Evolutionary conservation across 306 rosid genomes (phyloP), one percentile per base, ranked within the genome.

Genomic region (Biancaea sappan): DNA sequence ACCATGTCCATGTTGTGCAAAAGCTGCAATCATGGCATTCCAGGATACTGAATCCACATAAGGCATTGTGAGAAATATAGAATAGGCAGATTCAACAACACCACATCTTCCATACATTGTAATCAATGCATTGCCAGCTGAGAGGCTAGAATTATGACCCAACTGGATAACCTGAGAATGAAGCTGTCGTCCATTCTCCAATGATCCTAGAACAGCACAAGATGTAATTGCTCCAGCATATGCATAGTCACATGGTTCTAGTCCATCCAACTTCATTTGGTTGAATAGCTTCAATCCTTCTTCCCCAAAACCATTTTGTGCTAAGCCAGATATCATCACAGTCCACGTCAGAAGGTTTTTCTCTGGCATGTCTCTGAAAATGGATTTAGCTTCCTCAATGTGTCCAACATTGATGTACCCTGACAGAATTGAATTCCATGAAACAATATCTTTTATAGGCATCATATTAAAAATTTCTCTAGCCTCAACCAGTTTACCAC

Each of bases 11-110:
- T 72, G 89, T 34, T 85, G 89, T 25, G 84, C 89, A 72, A 85
- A 80, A 67, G 86, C 89, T 54, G 89, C 84, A 72, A 85, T 85
- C 89, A 85, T 85, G 75, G 89, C 86, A 71, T 85, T 85, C 89
- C 89, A 85, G 13, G 89, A 85, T 41, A 85, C 80, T 15, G 86
- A 82, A 79, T 85, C 89, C n/a, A 85, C 79, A 41, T 63, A 85
- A 0, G 89, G 80, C 89, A 85, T 82, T 38, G 86, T 79, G 48
- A 85, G 73, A 80, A 85, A 85, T 80, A 85, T 81, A 8, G 44
- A 63, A 68, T 79, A 65, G 15, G 89, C 86, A 25, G 69, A 76
- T 40, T 82, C 89, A 79, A 79, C 84, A 82, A 85, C 68, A 71
- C 89, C 89, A 57, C 89, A 85, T 74, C 82, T 79, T 16, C 84